These are phyloP conservation scores for Neurospora tetraspora DNA, from an alignment of 495 filamentous ascomycete genomes.

Conservation along the genomic window DNA sequence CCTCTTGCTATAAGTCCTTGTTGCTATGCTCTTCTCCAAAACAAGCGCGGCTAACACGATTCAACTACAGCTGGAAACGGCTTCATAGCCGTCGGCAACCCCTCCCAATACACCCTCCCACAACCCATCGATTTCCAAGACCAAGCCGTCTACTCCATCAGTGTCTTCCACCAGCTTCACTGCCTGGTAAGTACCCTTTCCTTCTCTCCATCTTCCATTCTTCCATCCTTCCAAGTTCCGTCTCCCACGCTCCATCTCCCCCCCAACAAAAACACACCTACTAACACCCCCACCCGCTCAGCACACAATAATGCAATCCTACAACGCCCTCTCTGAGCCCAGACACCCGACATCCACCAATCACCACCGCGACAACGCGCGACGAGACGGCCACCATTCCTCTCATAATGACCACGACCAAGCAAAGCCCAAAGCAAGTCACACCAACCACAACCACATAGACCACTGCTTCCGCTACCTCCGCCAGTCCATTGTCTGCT, in stretches of 20 bases:
- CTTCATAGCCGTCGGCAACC: neutral
- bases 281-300: neutral
- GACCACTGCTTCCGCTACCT: slow-evolving; percentile 10
- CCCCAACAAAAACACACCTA: neutral
- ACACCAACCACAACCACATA: neutral
- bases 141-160: slow-evolving; percentile 1
- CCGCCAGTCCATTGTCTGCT: neutral
- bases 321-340: no score
- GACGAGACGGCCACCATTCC: neutral
- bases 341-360: no score
- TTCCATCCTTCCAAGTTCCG: no score
- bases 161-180: slow-evolving; percentile 6
- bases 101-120: neutral
- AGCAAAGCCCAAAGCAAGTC: no score
- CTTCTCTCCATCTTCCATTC: neutral
- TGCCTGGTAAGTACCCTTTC: slow-evolving; percentile 1
- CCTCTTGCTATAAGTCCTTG: neutral
- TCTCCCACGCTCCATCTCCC: no score
- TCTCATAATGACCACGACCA: no score
- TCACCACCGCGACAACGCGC: no score
- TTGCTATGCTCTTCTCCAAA: neutral
- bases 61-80: neutral
- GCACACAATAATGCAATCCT: neutral
- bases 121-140: neutral
- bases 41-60: neutral